Evolutionary conservation across 139 green algal genomes (phyloP), one percentile per base, ranked within the genome.

Genomic region (Trebouxia sp.): DNA sequence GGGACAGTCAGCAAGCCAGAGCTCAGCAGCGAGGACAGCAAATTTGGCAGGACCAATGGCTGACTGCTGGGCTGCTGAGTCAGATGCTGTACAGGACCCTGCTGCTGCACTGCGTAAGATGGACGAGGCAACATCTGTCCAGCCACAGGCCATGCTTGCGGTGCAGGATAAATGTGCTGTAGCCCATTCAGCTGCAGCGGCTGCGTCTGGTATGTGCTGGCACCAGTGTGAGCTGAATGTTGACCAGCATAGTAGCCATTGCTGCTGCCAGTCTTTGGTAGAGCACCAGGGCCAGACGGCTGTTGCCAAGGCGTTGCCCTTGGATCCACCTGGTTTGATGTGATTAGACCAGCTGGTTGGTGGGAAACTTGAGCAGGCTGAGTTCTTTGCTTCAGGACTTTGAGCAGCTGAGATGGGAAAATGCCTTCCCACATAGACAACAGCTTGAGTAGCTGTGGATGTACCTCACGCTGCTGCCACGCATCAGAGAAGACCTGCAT

Each of bases 401-500:
- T 39, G 28, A 83, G 43, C 22, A 47, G 75, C n/a, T 43, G 28
- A 8, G 30, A 30, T 72, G 83, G 28, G 17, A 78, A 77, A 45
- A 80, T 43, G 5, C 39, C 43, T 42, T 42, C n/a, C 65, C 69
- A 89, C 43, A 41, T 86, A 32, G 12, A 30, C 70, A 91, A 82
- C 56, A 96, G 80, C 47, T 89, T 89, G 39, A 79, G 62, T 28
- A 96, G 70, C 1, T 83, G 56, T 7, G 50, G 38, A 22, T 85
- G 88, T 56, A 83, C 37, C 35, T 76, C 84, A 24, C 81, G 55
- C 11, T 43, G 55, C 43, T 87, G 51, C 88, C 89, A 94, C 1
- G 89, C 83, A 1, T 38, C 42, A 14, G 74, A 65, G 82, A 91
- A 92, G 32, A 88, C 86, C 89, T 93, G 82, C 58, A 70, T 28